These are phyloP conservation scores for Forsythia viridissima DNA, from an alignment of 257 asterid species.

Conservation along the genomic window DNA sequence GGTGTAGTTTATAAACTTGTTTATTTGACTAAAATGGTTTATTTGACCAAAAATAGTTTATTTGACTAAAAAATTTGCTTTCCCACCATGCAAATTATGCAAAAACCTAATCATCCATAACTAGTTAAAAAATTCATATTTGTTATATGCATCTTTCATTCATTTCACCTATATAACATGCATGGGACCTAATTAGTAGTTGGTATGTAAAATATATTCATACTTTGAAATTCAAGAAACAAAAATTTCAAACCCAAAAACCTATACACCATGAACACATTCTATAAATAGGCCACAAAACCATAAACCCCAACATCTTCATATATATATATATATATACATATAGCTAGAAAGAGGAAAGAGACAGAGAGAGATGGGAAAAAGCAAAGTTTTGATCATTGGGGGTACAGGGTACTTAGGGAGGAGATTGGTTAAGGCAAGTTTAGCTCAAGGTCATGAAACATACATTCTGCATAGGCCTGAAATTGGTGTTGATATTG, in stretches of 20 bases:
- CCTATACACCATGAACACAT: background rate
- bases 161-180: background rate
- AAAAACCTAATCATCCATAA: background rate
- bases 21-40: too few species aligned
- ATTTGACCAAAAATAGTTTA: too few species aligned
- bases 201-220: background rate
- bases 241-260: background rate
- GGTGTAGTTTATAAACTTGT: too few species aligned
- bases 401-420: background rate
- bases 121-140: too few species aligned
- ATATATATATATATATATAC: too few species aligned
- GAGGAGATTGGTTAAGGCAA: background rate
- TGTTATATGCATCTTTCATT: background rate
- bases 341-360: too few species aligned
- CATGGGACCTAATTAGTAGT: background rate
- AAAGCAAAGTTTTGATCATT: background rate
- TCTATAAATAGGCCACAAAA: background rate
- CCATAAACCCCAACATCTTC: background rate
- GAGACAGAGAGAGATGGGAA: background rate
- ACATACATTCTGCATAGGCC: background rate
- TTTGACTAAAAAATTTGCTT: too few species aligned
- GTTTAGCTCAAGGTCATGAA: background rate
- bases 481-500: slow-evolving; percentile 21
- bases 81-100: too few species aligned
- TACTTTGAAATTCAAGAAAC: too few species aligned